Evolutionary conservation across 1,284 basidiomycete genomes (phyloP), one percentile per base, ranked within the genome.

Genomic region (Sanghuangporus weigelae): DNA sequence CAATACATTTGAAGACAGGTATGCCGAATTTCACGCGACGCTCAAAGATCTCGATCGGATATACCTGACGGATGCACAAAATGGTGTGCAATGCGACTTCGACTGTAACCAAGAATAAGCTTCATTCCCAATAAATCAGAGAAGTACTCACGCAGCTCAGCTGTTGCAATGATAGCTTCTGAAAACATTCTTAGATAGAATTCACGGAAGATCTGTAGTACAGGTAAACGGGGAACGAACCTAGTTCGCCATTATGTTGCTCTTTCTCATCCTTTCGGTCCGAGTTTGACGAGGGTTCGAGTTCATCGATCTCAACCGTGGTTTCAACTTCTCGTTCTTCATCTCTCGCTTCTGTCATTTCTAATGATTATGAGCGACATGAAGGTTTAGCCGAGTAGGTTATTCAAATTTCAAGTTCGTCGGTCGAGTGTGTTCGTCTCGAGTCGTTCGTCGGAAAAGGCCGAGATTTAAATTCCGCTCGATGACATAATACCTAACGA

Each of bases 61-160:
- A 98, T 55, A 98, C 83, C 66, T 90, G 87, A 26, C 96, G 88
- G 26, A 95, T 85, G 71, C 93, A 96, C 1, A 98, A 82, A 65
- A 98, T 92, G 1, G 89, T 90, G 73, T 98, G 95, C 64, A 97
- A 87, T 1, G 93, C 91, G 26, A 96, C 91, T 74, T 98, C 96
- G 69, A 98, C 94, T 96, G 49, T 11, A 11, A 16, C n/a, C 6
- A 11, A 1, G 35, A 10, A 31, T 44, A 4, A 49, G 44, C 10
- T 31, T 6, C 12, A 49, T 23, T 49, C 5, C 7, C 23, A 35
- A 35, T 3, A 59, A 31, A 40, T 16, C 8, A 16, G 7, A 12
- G 10, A 19, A 7, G 4, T 14, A 46, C 36, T 35, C 42, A 63
- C 62, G 53, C n/a, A 63, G 42, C 35, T 59, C 57, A n/a, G 44